Evolutionary conservation across 1,284 basidiomycete genomes (phyloP).

Genomic region (Violaceomyces palustris): DNA sequence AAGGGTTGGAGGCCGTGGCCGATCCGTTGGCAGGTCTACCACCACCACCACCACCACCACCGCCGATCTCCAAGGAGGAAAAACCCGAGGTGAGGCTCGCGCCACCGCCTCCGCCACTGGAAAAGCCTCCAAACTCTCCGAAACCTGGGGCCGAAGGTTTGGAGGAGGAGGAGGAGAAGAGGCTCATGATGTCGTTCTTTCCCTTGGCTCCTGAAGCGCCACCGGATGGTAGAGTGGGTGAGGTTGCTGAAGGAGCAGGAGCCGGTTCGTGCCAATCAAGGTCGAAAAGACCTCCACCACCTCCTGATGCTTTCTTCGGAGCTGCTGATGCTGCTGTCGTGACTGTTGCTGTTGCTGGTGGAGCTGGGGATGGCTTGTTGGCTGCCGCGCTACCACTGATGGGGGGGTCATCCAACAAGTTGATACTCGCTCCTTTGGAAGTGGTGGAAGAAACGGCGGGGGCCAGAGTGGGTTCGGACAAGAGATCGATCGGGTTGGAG

Average conservation of each 20-base stretch:
- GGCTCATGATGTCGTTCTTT: conserved; percentile 79
- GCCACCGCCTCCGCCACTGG: background rate
- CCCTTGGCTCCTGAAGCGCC: conserved; percentile 18
- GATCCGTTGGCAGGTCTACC: background rate
- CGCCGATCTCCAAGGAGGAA: background rate
- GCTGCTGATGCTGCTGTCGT: conserved; percentile 27
- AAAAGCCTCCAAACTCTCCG: conserved; percentile 16
- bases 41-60: too few species aligned
- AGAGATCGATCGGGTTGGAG: conserved; percentile 8
- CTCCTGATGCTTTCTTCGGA: conserved; percentile 47
- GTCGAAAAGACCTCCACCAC: conserved; percentile 68
- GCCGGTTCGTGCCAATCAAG: conserved; percentile 66
- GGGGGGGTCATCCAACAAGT: conserved; percentile 17
- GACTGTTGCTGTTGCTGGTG: conserved; percentile 7
- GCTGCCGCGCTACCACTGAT: background rate
- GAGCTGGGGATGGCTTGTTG: conserved; percentile 1
- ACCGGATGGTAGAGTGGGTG: conserved; percentile 58
- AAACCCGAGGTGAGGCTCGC: background rate
- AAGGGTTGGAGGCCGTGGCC: conserved; percentile 6
- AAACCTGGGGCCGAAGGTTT: conserved; percentile 1
- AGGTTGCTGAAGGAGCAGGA: conserved; percentile 16
- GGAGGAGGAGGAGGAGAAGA: conserved; percentile 57
- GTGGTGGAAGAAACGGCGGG: background rate
- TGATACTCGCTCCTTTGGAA: background rate
- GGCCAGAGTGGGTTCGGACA: background rate